Conservation (phyloP, 2,329 filamentous ascomycete species). For the Sporothrix sp. region DNA sequence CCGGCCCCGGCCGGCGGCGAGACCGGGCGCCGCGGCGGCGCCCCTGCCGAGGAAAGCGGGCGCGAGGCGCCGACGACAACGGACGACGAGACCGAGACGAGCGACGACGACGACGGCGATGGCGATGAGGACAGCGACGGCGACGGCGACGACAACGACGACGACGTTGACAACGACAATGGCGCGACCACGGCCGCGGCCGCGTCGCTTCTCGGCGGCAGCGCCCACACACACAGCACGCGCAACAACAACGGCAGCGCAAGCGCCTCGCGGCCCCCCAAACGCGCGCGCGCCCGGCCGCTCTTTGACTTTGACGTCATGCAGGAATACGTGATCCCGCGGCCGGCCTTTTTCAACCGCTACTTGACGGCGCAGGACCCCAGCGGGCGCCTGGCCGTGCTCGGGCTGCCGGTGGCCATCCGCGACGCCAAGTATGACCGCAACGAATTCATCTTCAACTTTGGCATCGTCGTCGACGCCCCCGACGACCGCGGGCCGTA, state of each 20-base stretch:
- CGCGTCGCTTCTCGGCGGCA: slow-evolving; percentile 1
- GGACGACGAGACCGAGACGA: too few relatives aligned
- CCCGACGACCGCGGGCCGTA: slow-evolving; percentile 63
- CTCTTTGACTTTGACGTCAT: slow-evolving; percentile 80
- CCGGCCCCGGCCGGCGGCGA: background rate
- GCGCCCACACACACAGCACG: background rate
- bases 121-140: background rate
- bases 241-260: background rate
- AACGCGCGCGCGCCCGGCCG: slow-evolving; percentile 11
- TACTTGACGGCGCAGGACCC: slow-evolving; percentile 71
- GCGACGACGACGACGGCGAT: background rate
- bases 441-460: slow-evolving; percentile 98
- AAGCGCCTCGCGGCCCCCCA: background rate
- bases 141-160: background rate
- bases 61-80: too few relatives aligned
- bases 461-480: slow-evolving; percentile 53
- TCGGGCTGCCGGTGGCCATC: slow-evolving; percentile 86
- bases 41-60: too few relatives aligned
- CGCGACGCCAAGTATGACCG: slow-evolving; percentile 72
- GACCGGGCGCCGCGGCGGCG: background rate
- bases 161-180: background rate
- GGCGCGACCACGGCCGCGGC: background rate
- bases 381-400: slow-evolving; percentile 60
- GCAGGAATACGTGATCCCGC: slow-evolving; percentile 87
- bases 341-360: slow-evolving; percentile 89